A percentile compares a stretch with the other conserved stretches of the same genome.
phyloP scores from a whole-genome alignment of 2,329 filamentous ascomycete species.

The Ophiostoma sp. region DNA sequence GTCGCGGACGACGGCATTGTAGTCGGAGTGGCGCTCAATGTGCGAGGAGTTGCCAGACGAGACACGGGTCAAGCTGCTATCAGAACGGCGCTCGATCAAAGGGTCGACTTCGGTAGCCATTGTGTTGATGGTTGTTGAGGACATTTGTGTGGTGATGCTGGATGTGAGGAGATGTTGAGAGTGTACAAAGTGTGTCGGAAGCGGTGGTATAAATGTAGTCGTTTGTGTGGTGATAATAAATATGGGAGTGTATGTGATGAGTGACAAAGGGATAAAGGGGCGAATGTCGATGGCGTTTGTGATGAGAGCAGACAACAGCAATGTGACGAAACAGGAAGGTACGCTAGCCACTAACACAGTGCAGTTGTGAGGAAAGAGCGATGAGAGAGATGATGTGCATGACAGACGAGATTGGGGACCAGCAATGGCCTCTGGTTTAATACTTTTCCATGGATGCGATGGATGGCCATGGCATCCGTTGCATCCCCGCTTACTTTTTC shows the following conservation, averaged over 20 bases:
- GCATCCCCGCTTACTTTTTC: background rate
- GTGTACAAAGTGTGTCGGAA: background rate
- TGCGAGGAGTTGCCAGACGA: conserved; percentile 25
- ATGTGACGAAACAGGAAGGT: conserved; percentile 28
- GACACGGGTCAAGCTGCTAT: conserved; percentile 29
- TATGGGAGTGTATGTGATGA: background rate
- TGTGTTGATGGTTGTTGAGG: conserved; percentile 18
- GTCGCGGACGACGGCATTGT: conserved; percentile 56
- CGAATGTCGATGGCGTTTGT: background rate
- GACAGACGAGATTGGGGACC: background rate
- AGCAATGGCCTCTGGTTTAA: conserved; percentile 21
- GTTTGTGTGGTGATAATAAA: background rate
- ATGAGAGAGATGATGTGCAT: background rate
- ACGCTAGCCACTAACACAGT: conserved; percentile 29
- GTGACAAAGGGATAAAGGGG: background rate
- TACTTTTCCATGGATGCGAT: conserved; percentile 15
- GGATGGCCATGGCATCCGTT: background rate
- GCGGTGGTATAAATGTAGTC: background rate
- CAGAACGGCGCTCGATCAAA: conserved; percentile 30
- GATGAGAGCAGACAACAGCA: background rate
- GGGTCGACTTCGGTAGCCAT: conserved; percentile 29
- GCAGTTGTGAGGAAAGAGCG: background rate
- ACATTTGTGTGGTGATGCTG: conserved; percentile 5
- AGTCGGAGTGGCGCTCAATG: conserved; percentile 36
- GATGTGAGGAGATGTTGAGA: background rate